A percentile compares a stretch with the other conserved stretches of the same genome.
phyloP scores from a whole-genome alignment of 106 monocot genomes.

The Vanilla planifolia region DNA sequence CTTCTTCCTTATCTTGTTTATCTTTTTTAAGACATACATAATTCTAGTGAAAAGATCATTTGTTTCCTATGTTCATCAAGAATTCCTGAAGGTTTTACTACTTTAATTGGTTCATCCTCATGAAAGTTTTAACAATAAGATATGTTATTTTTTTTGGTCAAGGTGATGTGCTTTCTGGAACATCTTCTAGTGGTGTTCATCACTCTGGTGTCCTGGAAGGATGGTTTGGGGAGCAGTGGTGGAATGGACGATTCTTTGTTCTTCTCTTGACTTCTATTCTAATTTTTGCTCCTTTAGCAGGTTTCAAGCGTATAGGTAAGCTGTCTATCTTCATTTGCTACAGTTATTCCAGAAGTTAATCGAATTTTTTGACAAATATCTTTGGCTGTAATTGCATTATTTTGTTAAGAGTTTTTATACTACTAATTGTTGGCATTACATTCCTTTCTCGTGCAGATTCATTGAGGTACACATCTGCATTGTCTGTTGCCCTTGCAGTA shows the following conservation, averaged over 20 bases:
- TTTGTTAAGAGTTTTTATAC: neutral
- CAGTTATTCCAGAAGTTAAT: neutral
- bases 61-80: too few species aligned
- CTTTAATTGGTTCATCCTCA: neutral
- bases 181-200: conserved; percentile 41
- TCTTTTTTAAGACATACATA: too few species aligned
- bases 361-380: neutral
- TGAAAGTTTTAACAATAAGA: neutral
- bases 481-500: conserved; percentile 65
- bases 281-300: conserved; percentile 53
- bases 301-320: conserved; percentile 70
- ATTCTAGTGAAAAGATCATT: too few species aligned
- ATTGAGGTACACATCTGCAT: conserved; percentile 59
- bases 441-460: conserved; percentile 43
- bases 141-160: neutral
- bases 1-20: too few species aligned
- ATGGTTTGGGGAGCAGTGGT: conserved; percentile 75
- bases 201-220: conserved; percentile 65
- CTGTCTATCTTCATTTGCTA: neutral
- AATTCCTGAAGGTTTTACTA: too few species aligned
- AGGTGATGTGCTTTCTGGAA: conserved; percentile 83
- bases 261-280: conserved; percentile 46
- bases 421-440: neutral
- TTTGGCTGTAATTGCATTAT: neutral
- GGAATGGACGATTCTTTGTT: conserved; percentile 49